A percentile compares a stretch with the other conserved stretches of the same genome.
phyloP scores from a whole-genome alignment of 2,329 filamentous ascomycete genomes.

The Aspergillus brunneoviolaceus region DNA sequence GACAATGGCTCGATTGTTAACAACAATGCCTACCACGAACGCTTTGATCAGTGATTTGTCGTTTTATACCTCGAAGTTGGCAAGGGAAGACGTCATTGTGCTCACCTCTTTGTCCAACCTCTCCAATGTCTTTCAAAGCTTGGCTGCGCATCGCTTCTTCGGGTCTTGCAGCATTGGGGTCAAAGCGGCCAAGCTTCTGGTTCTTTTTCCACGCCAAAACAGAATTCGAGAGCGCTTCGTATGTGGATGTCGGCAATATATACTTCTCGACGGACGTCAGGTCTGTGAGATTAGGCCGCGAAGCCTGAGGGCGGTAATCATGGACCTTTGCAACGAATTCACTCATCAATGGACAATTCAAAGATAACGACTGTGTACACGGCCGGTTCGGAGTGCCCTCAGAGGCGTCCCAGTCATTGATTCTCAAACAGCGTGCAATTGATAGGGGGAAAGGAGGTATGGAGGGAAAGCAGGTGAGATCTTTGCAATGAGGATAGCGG shows the following conservation, averaged over 20 bases:
- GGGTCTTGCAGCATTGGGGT: conserved; percentile 74
- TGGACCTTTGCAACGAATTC: conserved; percentile 57
- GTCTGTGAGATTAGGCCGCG: conserved; percentile 78
- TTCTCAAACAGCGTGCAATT: background rate
- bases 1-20: conserved; percentile 45
- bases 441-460: background rate
- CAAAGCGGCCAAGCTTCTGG: conserved; percentile 95
- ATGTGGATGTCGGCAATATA: conserved; percentile 79
- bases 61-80: background rate
- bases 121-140: conserved; percentile 56
- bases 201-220: conserved; percentile 94
- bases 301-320: conserved; percentile 74
- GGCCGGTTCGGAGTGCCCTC: background rate
- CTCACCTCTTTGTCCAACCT: conserved; percentile 68
- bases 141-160: conserved; percentile 71
- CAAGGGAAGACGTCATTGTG: background rate
- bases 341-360: background rate
- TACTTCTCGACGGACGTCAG: conserved; percentile 83
- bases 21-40: conserved; percentile 39
- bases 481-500: background rate
- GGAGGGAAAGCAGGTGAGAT: background rate
- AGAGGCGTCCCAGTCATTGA: background rate
- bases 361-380: background rate
- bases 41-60: background rate
- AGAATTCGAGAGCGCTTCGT: conserved; percentile 80